Evolutionary conservation across 495 filamentous ascomycete genomes (phyloP), one percentile per base, ranked within the genome.

Genomic region (Podospora didyma): DNA sequence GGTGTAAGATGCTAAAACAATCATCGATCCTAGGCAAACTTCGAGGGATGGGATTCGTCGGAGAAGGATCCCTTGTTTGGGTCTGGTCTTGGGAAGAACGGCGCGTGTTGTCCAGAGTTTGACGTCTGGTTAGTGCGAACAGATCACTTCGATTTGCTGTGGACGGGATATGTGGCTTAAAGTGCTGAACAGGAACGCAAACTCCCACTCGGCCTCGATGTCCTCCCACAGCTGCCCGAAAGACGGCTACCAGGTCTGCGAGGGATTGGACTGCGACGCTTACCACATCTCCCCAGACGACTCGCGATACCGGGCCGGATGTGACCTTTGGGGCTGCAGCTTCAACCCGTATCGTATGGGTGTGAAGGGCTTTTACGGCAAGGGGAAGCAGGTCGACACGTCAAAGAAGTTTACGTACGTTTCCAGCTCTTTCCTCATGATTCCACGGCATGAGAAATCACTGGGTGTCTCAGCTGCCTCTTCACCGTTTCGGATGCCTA

Each of bases 261-360:
- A 72, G 7, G 66, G 48, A 9, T 56, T 62, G 47, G 47, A 51
- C 20, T 79, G 76, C 49, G 70, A 73, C 46, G 72, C 53, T 4
- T 22, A 16, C n/a, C 34, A 67, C 31, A 71, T 66, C 9, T 70
- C 70, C 59, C 70, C 69, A 7, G 63, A 60, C 6, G 65, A 69
- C 50, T 61, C 73, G 58, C n/a, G n/a, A n/a, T 73, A 69, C 53
- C 66, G 60, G 45, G 79, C 74, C 44, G 76, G 80, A 53, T 90
- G 86, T 60, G 87, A 90, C 63, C 79, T 82, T 49, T 81, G 65
- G 62, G 75, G 74, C 28, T 90, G 87, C 68, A 84, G 87, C 62
- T 88, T 84, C 78, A 90, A 89, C 80, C 76, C 84, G 2, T 89
- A 82, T 77, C 79, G 80, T 41, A 74, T 82, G 72, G 85, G 85